Evolutionary conservation across 306 rosid species (phyloP).

Genomic region (Geum urbanum): DNA sequence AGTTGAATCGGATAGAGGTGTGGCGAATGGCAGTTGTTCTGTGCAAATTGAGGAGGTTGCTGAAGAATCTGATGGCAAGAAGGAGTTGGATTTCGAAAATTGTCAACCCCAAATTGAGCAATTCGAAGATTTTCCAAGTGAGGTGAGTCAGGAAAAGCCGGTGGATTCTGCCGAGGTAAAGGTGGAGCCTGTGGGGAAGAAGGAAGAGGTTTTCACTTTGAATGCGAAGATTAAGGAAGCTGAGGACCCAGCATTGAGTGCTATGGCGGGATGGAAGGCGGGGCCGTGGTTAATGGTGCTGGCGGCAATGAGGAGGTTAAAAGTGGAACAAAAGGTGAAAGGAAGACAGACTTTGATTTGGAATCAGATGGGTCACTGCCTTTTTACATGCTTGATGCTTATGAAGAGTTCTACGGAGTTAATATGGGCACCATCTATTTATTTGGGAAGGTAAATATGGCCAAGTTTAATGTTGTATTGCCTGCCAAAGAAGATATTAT

Average conservation of each 20-base stretch:
- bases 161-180: slow-evolving; percentile 33
- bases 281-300: slow-evolving; percentile 18
- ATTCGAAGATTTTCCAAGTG: slow-evolving; percentile 18
- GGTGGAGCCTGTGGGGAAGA: slow-evolving; percentile 32
- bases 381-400: slow-evolving; percentile 74
- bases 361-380: slow-evolving; percentile 66
- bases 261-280: slow-evolving; percentile 79
- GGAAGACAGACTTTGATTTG: slow-evolving; percentile 39
- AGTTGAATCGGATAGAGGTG: slow-evolving; percentile 12
- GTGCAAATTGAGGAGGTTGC: slow-evolving; percentile 24
- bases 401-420: slow-evolving; percentile 76
- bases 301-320: slow-evolving; percentile 25
- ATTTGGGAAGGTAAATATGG: slow-evolving; percentile 78
- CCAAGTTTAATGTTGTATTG: neutral
- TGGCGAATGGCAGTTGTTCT: slow-evolving; percentile 20
- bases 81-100: slow-evolving; percentile 22
- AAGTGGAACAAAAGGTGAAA: slow-evolving; percentile 34
- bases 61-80: slow-evolving; percentile 22
- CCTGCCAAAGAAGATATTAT: neutral
- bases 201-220: slow-evolving; percentile 48
- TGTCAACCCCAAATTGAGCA: slow-evolving; percentile 17
- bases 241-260: slow-evolving; percentile 54
- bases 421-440: slow-evolving; percentile 76
- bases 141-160: slow-evolving; percentile 34
- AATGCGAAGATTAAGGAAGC: slow-evolving; percentile 67